Evolutionary conservation across 1,284 basidiomycete genomes (phyloP), one percentile per base, ranked within the genome.

Genomic region (Cutaneotrichosporon sp.): DNA sequence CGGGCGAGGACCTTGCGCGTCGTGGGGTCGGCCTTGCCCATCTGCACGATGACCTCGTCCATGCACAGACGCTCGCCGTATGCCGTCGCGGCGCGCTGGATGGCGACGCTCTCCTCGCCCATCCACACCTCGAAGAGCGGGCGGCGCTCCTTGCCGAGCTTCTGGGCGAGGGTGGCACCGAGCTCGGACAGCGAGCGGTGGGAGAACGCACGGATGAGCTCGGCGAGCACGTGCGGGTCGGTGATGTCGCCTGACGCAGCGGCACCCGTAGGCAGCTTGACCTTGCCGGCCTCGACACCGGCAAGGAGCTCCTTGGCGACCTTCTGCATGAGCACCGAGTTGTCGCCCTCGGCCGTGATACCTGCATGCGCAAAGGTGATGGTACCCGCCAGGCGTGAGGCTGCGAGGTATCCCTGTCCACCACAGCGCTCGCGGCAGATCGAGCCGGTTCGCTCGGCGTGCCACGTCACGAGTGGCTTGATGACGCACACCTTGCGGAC

Each of bases 281-380:
- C 54, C 55, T 55, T 64, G 54, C 50, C 43, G 5, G 54, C 42
- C 43, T 57, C 34, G 14, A 64, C 45, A 6, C 50, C 58, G 0
- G 62, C 62, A 11, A 64, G 58, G 2, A 64, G 62, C 56, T 64
- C 62, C 56, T 64, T 64, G 22, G 58, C 55, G 36, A 64, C 62
- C 47, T 60, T 60, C 22, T 60, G 58, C 62, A 60, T 58, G 38
- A 64, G 58, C 6, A 64, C 62, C 4, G 58, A 60, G 51, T 63
- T 63, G 62, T 63, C 58, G n/a, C 62, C 62, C 31, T 60, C 62
- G 20, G 62, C 62, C 2, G 62, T 64, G 52, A 64, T 64, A 7
- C 62, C 62, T 11, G 62, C 62, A 22, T 64, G 62, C 3, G 62
- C 54, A 16, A 64, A 64, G 13, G 45, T 46, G n/a, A 64, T 60